phyloP scores from a whole-genome alignment of 1,284 basidiomycete genomes.

The Ceratorhiza oryzae-sativae region DNA sequence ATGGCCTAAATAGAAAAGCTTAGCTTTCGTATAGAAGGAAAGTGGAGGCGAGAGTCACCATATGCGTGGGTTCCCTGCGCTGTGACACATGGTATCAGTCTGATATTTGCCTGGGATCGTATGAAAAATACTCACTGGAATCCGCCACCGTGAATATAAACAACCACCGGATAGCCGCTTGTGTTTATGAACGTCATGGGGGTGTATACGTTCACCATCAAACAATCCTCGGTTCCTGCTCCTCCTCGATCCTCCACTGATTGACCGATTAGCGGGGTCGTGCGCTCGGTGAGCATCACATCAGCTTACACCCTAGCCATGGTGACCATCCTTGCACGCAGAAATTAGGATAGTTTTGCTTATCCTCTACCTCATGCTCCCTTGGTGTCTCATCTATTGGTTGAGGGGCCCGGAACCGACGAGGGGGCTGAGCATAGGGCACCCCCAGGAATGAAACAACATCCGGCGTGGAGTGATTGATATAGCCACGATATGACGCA shows the following conservation, averaged over 20 bases:
- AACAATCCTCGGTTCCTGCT: conserved; percentile 64
- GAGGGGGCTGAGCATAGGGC: conserved; percentile 56
- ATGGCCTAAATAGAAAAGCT: conserved; percentile 61
- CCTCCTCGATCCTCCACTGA: conserved; percentile 62
- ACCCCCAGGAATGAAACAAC: conserved; percentile 63
- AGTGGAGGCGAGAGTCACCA: conserved; percentile 13
- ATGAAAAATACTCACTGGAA: conserved; percentile 58
- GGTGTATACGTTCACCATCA: conserved; percentile 57
- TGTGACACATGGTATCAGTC: background rate
- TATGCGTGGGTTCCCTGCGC: conserved; percentile 17
- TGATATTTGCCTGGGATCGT: background rate
- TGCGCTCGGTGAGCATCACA: background rate
- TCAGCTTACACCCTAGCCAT: background rate
- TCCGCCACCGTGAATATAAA: conserved; percentile 61
- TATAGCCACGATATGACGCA: conserved; percentile 57
- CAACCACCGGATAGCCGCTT: conserved; percentile 63
- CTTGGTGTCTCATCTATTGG: conserved; percentile 45
- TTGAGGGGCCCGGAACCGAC: conserved; percentile 54
- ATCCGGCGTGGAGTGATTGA: conserved; percentile 49
- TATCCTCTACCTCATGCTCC: conserved; percentile 38
- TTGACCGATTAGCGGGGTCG: background rate
- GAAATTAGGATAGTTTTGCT: conserved; percentile 25
- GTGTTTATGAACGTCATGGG: conserved; percentile 48
- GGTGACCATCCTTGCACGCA: conserved; percentile 31
- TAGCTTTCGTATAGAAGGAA: background rate